Evolutionary conservation across 192 early-diverging fungal species (phyloP).

Genomic region (Chytriomyces confervae): DNA sequence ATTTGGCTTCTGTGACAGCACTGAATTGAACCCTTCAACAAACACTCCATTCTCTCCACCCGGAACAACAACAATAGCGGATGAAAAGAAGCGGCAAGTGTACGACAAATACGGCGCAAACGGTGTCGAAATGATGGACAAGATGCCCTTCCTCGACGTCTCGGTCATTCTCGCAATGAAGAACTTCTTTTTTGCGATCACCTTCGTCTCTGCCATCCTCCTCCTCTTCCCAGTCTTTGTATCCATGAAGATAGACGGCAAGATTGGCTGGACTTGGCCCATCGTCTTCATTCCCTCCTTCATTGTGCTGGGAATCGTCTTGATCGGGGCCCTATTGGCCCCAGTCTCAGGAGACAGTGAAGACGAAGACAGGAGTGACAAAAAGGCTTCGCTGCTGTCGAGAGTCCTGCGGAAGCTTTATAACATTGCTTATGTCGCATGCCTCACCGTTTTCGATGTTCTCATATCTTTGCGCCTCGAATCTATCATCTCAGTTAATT

Average conservation of each 20-base stretch:
- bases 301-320: slow-evolving; percentile 63
- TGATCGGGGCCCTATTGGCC: slow-evolving; percentile 42
- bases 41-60: slow-evolving; percentile 24
- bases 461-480: slow-evolving; percentile 77
- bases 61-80: slow-evolving; percentile 47
- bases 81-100: slow-evolving; percentile 77
- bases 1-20: slow-evolving; percentile 52
- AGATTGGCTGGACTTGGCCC: slow-evolving; percentile 71
- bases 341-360: slow-evolving; percentile 17
- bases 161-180: slow-evolving; percentile 52
- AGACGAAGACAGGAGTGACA: slow-evolving; percentile 55
- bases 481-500: slow-evolving; percentile 62
- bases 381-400: slow-evolving; percentile 39
- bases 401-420: slow-evolving; percentile 24
- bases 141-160: slow-evolving; percentile 55
- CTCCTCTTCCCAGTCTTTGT: slow-evolving; percentile 87
- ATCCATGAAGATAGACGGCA: slow-evolving; percentile 74
- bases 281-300: slow-evolving; percentile 86
- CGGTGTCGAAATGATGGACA: slow-evolving; percentile 53
- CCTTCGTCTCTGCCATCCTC: slow-evolving; percentile 59
- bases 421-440: slow-evolving; percentile 49
- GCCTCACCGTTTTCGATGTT: slow-evolving; percentile 78
- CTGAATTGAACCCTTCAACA: slow-evolving; percentile 23
- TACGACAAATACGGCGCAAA: slow-evolving; percentile 84
- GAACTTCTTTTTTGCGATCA: slow-evolving; percentile 42